Conservation (phyloP, 2,329 filamentous ascomycete species). For the Aspergillus fumigatiaffinis region DNA sequence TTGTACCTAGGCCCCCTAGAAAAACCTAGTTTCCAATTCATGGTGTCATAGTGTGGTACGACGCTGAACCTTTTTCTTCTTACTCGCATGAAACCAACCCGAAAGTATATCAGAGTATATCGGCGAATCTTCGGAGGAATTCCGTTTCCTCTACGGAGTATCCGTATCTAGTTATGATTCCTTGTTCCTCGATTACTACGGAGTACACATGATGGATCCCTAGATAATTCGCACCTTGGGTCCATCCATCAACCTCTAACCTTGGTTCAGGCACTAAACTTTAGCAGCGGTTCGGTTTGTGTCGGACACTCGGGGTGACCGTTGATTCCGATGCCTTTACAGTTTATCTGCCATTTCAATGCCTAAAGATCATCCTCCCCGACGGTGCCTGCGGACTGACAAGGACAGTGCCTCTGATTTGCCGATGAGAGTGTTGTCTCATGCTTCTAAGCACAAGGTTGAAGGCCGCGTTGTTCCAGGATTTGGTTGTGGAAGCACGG, state of each 20-base stretch:
- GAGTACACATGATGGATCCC: too few relatives aligned
- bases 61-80: too few relatives aligned
- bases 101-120: background rate
- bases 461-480: background rate
- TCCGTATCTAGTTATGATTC: too few relatives aligned
- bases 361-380: too few relatives aligned
- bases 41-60: too few relatives aligned
- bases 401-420: too few relatives aligned
- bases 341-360: too few relatives aligned
- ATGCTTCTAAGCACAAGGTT: too few relatives aligned
- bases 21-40: slow-evolving; percentile 3
- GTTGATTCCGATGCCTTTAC: background rate
- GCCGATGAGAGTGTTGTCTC: too few relatives aligned
- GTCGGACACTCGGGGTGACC: background rate
- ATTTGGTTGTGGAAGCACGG: background rate
- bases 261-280: background rate
- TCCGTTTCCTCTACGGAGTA: background rate
- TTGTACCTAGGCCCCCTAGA: too few relatives aligned
- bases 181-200: too few relatives aligned
- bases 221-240: background rate
- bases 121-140: slow-evolving; percentile 3
- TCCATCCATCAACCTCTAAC: slow-evolving; percentile 7
- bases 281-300: background rate
- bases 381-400: too few relatives aligned
- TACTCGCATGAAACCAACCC: background rate